Conservation (phyloP, 2,329 filamentous ascomycete species). For the Rhynchosporium agropyri region DNA sequence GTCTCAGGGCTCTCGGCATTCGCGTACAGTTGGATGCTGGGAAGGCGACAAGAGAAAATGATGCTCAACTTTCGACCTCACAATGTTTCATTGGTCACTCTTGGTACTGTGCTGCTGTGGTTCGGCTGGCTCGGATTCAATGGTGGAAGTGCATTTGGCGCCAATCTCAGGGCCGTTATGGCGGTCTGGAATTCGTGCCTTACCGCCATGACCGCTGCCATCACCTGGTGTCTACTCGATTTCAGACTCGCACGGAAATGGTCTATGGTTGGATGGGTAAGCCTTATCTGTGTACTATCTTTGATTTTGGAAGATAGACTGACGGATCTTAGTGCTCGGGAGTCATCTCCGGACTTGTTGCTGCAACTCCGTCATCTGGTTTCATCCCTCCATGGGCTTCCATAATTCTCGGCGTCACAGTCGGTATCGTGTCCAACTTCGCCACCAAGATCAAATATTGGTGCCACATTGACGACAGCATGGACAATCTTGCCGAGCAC, state of each 20-base stretch:
- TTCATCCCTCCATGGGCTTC: conserved; percentile 69
- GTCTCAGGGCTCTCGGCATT: conserved; percentile 88
- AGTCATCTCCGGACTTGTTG: conserved; percentile 69
- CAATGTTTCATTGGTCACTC: conserved; percentile 95
- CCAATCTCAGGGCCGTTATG: conserved; percentile 90
- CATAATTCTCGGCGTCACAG: conserved; percentile 63
- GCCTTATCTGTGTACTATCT: background rate
- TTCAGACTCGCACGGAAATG: conserved; percentile 65
- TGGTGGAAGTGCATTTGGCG: conserved; percentile 89
- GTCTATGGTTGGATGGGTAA: conserved; percentile 62
- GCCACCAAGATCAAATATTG: conserved; percentile 45
- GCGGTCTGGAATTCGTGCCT: conserved; percentile 95
- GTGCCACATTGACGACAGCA: conserved; percentile 67
- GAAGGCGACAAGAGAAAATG: conserved; percentile 96
- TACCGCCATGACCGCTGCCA: conserved; percentile 79
- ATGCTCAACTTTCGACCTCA: conserved; percentile 99
- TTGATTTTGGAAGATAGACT: background rate
- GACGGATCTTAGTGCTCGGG: conserved; percentile 57
- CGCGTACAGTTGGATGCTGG: conserved; percentile 92
- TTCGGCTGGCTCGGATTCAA: conserved; percentile 99
- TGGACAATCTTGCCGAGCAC: conserved; percentile 73
- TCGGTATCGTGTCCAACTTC: conserved; percentile 56
- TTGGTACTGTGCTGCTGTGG: conserved; percentile 94
- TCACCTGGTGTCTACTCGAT: conserved; percentile 94
- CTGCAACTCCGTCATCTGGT: conserved; percentile 68